Evolutionary conservation across 108 stramenopile genomes (phyloP), one percentile per base, ranked within the genome.

Genomic region (Thalassiosira profunda): DNA sequence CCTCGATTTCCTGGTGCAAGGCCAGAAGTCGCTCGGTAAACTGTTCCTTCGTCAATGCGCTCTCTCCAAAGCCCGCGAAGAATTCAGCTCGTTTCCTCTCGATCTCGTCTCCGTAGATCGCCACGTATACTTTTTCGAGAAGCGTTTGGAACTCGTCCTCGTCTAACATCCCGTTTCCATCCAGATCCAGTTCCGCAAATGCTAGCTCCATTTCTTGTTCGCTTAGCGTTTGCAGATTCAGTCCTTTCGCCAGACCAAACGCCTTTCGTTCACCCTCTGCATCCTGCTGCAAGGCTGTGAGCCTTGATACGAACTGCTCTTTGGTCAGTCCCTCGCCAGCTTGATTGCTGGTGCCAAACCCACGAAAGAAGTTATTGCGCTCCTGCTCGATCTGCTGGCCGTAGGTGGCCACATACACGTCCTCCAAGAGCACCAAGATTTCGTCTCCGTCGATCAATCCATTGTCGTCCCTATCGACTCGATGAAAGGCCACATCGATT

Each of bases 1-100:
- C 73, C 9, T 74, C 44, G 21, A 74, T 33, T 31, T 74, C 73
- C 25, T 74, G 73, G 52, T 74, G 67, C 15, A 74, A 46, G 20
- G 67, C 73, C 9, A 74, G 58, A 18, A 74, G 59, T 11, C 73
- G 73, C 29, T 74, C 73, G 5, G 73, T 68, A 25, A 74, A 74
- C 30, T 74, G 73, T 30, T 74, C 73, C 44, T 60, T 74, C 48
- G 73, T 74, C 1, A 74, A 46, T 60, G 59, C 73, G 21, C 29
- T 41, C 21, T 17, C 60, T 30, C 48, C 28, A 29, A 74, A 74
- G 20, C 46, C 63, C 38, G 17, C 49, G 34, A 69, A 74, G 73
- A 74, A 74, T 62, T 74, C 73, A 40, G 5, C 46, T 68, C 73
- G 68, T 33, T 74, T 58, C 48, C 26, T 61, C 12, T 68, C 41